These are phyloP conservation scores for Cryptococcus deneoformans DNA, from an alignment of 1,284 basidiomycete species.

Conservation along the genomic window DNA sequence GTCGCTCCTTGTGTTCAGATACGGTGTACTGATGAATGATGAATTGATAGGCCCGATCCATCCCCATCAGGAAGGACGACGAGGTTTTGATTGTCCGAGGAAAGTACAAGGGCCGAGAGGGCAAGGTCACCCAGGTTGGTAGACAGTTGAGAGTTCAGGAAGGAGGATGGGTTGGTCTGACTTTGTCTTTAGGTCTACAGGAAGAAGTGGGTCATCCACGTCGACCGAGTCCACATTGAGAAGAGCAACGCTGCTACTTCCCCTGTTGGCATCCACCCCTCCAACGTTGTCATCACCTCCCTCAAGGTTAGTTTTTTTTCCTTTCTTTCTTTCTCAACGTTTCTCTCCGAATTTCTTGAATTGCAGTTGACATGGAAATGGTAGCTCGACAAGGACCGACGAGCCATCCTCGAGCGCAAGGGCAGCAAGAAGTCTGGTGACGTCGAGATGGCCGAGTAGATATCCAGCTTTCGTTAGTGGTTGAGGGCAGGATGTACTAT, in stretches of 20 bases:
- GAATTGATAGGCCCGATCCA: conserved; percentile 68
- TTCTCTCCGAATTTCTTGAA: neutral
- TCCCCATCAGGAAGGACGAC: conserved; percentile 97
- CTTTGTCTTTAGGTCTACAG: conserved; percentile 75
- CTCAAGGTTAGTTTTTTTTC: conserved; percentile 58
- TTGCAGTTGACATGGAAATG: too few species aligned
- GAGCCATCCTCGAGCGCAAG: conserved; percentile 53
- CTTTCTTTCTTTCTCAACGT: neutral
- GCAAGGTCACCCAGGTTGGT: conserved; percentile 78
- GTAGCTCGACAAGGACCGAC: conserved; percentile 52
- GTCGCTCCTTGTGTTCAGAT: neutral
- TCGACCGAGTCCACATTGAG: conserved; percentile 97
- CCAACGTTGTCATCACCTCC: conserved; percentile 91
- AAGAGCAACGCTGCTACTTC: conserved; percentile 96
- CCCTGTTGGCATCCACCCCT: conserved; percentile 95
- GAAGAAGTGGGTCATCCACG: conserved; percentile 99
- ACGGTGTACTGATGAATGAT: conserved; percentile 1
- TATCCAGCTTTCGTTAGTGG: conserved; percentile 5
- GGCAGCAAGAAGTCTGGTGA: conserved; percentile 45
- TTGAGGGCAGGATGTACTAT: conserved; percentile 8
- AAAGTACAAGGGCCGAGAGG: conserved; percentile 98
- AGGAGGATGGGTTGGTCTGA: too few species aligned
- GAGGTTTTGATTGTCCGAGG: conserved; percentile 96
- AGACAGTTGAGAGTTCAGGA: neutral
- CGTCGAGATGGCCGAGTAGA: conserved; percentile 48